Evolutionary conservation across 2,329 filamentous ascomycete genomes (phyloP).

Genomic region (Aspergillus clavatus): DNA sequence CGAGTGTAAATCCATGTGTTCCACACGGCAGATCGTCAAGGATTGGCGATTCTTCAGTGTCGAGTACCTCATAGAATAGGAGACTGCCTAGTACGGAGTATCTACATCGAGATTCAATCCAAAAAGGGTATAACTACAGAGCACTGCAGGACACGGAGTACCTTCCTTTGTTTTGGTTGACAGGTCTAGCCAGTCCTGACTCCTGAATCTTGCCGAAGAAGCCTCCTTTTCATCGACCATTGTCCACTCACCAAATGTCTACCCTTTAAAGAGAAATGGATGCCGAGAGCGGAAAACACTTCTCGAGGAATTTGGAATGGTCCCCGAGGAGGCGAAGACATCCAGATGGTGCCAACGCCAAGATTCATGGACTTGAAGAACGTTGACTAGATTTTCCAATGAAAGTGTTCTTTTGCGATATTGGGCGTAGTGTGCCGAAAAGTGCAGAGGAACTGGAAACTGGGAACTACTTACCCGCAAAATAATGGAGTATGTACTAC

Average conservation of each 20-base stretch:
- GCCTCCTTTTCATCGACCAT: too few species aligned
- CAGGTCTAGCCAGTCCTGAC: too few species aligned
- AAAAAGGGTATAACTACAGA: too few species aligned
- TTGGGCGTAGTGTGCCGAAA: neutral
- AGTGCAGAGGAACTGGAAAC: too few species aligned
- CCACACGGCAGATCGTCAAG: constrained; percentile 1
- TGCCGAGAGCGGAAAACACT: neutral
- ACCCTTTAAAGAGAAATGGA: neutral
- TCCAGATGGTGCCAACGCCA: neutral
- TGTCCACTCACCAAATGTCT: neutral
- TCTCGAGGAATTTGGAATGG: neutral
- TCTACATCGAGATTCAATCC: too few species aligned
- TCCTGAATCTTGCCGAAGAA: too few species aligned
- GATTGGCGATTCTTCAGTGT: neutral
- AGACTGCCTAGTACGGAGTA: too few species aligned
- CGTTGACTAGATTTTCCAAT: neutral
- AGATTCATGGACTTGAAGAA: neutral
- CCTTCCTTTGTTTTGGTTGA: too few species aligned
- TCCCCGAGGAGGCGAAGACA: neutral
- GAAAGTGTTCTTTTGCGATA: neutral
- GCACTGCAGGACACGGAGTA: too few species aligned
- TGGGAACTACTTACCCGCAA: neutral
- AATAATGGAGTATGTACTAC: too few species aligned
- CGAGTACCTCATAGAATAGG: too few species aligned
- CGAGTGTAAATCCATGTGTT: neutral